Evolutionary conservation across 192 early-diverging fungal genomes (phyloP), one percentile per base, ranked within the genome.

Genomic region (Backusella westeae): DNA sequence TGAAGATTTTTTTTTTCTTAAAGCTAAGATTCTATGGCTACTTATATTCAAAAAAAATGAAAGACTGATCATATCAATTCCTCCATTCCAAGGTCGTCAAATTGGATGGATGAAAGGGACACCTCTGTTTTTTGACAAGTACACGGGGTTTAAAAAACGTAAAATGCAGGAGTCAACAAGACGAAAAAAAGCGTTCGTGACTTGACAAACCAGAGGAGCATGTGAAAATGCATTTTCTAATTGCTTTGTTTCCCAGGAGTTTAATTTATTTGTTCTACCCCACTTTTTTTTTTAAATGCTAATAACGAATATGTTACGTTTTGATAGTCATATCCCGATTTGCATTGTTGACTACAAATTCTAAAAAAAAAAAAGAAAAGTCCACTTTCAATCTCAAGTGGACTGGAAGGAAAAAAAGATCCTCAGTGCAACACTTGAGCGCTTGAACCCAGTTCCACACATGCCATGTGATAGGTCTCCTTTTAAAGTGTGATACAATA

Each of bases 391-490:
- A 49, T 21, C 56, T 59, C 9, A 26, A 21, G n/a, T 26, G 7
- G 8, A 26, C 21, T 23, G 10, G 12, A 59, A 59, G 56, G 9
- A 59, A 59, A 59, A 12, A 59, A 59, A 0, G 56, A 59, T 26
- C 56, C 21, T 29, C 26, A 63, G 23, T 63, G 56, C 23, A 63
- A 26, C 53, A 59, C 3, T 59, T 59, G 2, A 26, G 4, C 56
- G 56, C 23, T 63, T 63, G 23, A 63, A 63, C 56, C 56, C 23
- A 29, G 56, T 63, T 63, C 19, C 56, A 63, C 34, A 69, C 2
- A 41, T 69, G 68, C 68, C 68, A 69, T 69, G 68, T 69, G 68
- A 38, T 69, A 23, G 17, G 6, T 69, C n/a, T 23, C 68, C 67
- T 38, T 69, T 41, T 38, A 41, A 35, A 38, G n/a, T 17, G 68